Base-by-base conservation (phyloP, 331 rosid genomes). In the Quercus tomentella region DNA sequence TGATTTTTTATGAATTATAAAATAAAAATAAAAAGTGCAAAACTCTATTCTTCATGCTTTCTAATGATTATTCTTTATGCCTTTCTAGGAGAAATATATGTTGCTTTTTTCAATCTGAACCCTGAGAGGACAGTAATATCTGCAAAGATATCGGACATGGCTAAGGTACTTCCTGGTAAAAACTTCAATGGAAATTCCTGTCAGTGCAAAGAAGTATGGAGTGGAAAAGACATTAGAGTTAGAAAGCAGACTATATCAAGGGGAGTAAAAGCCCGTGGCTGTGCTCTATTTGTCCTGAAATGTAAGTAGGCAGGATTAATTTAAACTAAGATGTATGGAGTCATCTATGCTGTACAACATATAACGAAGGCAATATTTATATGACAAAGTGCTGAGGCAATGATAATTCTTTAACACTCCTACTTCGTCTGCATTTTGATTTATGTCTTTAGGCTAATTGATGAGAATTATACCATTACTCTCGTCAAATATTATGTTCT, bases 71-170 rank as follows among this genome's bases (percentile, higher is more conserved):
- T 23, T 56, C 61, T 26, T 61, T 51, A n/a, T 66, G 67, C 65
- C 9, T 81, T 4, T 77, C 11, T 73, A 94, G 97, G 98, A 81
- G 91, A 96, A 85, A 28, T 90, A 68, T 93, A 95, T 75, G 73
- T 93, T 52, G 96, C 94, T 26, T 88, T 95, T 80, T 95, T 95
- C 94, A 95, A 95, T 86, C 82, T 93, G 75, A 83, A 82, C 86
- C 56, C 82, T 1, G 21, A 7, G 68, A 84, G 78, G 85, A 82
- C 88, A 1, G 81, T 74, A 22, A 83, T 93, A 79, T 79, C 89
- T 23, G 87, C 87, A 6, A 80, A 84, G 85, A 83, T 75, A 72
- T 91, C 94, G 30, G 89, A 89, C 87, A 62, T 95, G 63, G 88
- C 71, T 9, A 86, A 56, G 85, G 86, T 73, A 58, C 77, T 91